Evolutionary conservation across 768 basidiomycete species (phyloP).

Genomic region (Cystobasidiopsis lactophilus): DNA sequence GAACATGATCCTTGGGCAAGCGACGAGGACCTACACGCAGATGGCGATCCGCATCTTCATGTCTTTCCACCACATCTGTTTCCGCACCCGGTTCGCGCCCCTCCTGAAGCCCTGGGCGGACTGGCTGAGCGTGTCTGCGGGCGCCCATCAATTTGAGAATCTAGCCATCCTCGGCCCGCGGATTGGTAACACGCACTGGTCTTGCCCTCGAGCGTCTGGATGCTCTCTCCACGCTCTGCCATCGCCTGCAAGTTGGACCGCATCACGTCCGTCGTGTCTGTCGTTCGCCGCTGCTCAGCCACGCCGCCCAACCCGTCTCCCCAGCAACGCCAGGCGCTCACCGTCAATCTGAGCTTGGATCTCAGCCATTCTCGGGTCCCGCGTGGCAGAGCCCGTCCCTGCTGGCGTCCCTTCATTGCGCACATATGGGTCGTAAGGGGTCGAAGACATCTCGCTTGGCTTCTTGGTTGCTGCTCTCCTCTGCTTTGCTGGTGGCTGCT

Average conservation of each 20-base stretch:
- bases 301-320: conserved; percentile 14
- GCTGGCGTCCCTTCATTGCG: not conserved
- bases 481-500: no score
- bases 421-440: conserved; percentile 8
- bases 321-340: conserved; percentile 50
- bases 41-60: conserved; percentile 92
- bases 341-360: conserved; percentile 26
- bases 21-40: conserved; percentile 35
- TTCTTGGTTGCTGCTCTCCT: no score
- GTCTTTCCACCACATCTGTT: conserved; percentile 38
- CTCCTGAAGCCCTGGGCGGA: conserved; percentile 98
- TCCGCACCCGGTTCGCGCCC: conserved; percentile 90
- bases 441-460: not conserved
- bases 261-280: conserved; percentile 95
- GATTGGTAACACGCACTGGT: conserved; percentile 60
- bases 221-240: conserved; percentile 76
- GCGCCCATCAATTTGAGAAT: no score
- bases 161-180: not conserved
- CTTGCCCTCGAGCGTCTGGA: conserved; percentile 91
- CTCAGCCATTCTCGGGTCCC: conserved; percentile 2
- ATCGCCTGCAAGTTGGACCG: conserved; percentile 91
- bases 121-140: conserved; percentile 73
- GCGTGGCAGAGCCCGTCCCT: not conserved
- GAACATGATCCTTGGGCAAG: no score
- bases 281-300: conserved; percentile 84